Conservation (phyloP, 2,329 filamentous ascomycete genomes). For the Neonectria coccinea region DNA sequence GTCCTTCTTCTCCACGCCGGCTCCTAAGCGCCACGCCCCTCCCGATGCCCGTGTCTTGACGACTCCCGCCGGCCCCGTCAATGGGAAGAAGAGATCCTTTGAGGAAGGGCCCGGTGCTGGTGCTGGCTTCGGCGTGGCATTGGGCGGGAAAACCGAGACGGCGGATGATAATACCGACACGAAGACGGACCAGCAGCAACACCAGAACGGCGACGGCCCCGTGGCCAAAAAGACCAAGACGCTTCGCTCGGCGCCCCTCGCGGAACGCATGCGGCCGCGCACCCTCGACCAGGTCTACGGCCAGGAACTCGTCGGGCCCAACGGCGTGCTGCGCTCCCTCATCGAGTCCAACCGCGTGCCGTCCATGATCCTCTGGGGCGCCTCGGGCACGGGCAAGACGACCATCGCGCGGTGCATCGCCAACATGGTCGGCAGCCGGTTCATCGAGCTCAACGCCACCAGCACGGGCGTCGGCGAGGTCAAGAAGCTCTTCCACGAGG, state of each 20-base stretch:
- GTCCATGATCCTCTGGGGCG: constrained; percentile 95
- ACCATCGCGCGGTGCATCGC: constrained; percentile 94
- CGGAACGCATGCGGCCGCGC: constrained; percentile 91
- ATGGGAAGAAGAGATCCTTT: constrained; percentile 63
- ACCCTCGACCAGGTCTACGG: constrained; percentile 89
- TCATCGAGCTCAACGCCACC: constrained; percentile 96
- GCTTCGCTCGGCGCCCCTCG: constrained; percentile 81
- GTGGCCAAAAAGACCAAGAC: constrained; percentile 75
- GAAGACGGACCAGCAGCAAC: constrained; percentile 13
- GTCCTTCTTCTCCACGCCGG: constrained; percentile 72
- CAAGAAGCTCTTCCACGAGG: constrained; percentile 91
- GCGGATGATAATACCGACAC: constrained; percentile 18
- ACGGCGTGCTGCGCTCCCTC: constrained; percentile 85
- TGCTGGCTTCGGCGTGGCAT: constrained; percentile 27
- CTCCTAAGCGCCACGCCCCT: constrained; percentile 64
- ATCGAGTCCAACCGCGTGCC: constrained; percentile 89
- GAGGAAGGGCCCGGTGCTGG: constrained; percentile 64
- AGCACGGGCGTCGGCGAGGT: constrained; percentile 88
- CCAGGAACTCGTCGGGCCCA: constrained; percentile 87
- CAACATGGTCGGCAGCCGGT: constrained; percentile 82
- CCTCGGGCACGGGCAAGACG: constrained; percentile 85
- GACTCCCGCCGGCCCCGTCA: constrained; percentile 48
- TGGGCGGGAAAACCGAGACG: constrained; percentile 10
- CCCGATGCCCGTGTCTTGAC: constrained; percentile 47
- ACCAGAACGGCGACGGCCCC: constrained; percentile 51